Conservation (phyloP, 148 eudicot genomes). For the Silene uniflora region DNA sequence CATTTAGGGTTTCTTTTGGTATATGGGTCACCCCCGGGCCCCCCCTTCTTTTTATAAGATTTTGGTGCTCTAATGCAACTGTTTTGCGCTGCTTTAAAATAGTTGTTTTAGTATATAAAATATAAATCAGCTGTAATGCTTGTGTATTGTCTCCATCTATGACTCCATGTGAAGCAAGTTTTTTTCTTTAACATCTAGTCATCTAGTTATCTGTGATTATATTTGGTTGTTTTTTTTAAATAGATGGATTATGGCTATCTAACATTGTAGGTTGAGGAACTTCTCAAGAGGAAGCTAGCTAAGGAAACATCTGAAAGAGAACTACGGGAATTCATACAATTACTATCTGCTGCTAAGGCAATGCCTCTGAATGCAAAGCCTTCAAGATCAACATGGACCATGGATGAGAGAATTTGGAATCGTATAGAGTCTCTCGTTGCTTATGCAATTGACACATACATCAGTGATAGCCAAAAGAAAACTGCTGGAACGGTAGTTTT, state of each 20-base stretch:
- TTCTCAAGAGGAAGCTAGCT: conserved; percentile 55
- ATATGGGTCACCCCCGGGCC: no score
- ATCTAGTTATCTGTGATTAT: not conserved
- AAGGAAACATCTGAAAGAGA: conserved; percentile 80
- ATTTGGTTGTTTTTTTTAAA: not conserved
- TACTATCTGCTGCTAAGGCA: conserved; percentile 63
- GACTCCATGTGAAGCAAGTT: not conserved
- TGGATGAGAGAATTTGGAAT: conserved; percentile 50
- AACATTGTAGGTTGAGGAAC: conserved; percentile 72
- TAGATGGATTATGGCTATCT: conserved; percentile 16
- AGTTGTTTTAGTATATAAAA: not conserved
- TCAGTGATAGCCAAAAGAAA: conserved; percentile 64
- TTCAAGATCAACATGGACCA: conserved; percentile 61
- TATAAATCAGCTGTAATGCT: conserved; percentile 1
- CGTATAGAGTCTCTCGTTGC: conserved; percentile 71
- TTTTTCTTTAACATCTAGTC: not conserved
- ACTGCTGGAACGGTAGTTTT: conserved; percentile 69
- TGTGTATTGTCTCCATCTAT: not conserved
- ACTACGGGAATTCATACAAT: conserved; percentile 56
- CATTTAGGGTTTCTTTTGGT: no score
- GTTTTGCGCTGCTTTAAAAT: not conserved
- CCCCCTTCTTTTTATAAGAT: not conserved
- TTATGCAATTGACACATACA: conserved; percentile 64
- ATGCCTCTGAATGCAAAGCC: conserved; percentile 63
- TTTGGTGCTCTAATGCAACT: not conserved